Base-by-base conservation (phyloP, 805 yeast genomes). In the Schwanniomyces occidentalis region DNA sequence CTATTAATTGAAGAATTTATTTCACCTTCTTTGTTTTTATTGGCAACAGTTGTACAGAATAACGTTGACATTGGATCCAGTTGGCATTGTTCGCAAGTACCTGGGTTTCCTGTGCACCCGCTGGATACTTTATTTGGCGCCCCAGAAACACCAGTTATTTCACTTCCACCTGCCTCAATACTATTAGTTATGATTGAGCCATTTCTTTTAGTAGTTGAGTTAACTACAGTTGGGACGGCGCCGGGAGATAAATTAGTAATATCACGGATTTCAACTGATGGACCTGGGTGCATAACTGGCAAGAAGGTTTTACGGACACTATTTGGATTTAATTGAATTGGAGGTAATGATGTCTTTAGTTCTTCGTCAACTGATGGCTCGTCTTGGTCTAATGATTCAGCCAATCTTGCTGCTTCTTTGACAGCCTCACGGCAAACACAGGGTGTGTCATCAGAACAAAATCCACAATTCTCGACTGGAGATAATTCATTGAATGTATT, bases 391-490 rank as follows among this genome's bases (percentile, higher is more conserved):
- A 65, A 48, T 3, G 63, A 42, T 13, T 52, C 48, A 37, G 55
- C 60, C 37, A 70, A 50, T 18, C 56, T 46, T 3, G 71, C 75
- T 2, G 73, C 75, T 49, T 73, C 78, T 45, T 69, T 67, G 2
- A 79, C 81, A 12, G 78, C 85, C 47, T 88, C 96, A 17, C 91
- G 77, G 56, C 97, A 91, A 2, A 91, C 85, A 61, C 98, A 91
- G 2, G 95, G 90, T 0, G 95, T 81, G 46, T 81, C 93, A 46
- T 86, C 95, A 0, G 95, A 78, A 54, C 98, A 91, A 59, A 91
- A 90, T 0, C 98, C 98, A 61, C 98, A 91, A 39, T 84, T 78
- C 45, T 85, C 95, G 40, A 71, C 69, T 5, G 78, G 75, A 1
- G 76, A 73, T 24, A 61, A 60, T 32, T 72, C 76, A 40, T 70